Conservation (phyloP, 2,329 filamentous ascomycete genomes). For the Calonectria fujianensis region DNA sequence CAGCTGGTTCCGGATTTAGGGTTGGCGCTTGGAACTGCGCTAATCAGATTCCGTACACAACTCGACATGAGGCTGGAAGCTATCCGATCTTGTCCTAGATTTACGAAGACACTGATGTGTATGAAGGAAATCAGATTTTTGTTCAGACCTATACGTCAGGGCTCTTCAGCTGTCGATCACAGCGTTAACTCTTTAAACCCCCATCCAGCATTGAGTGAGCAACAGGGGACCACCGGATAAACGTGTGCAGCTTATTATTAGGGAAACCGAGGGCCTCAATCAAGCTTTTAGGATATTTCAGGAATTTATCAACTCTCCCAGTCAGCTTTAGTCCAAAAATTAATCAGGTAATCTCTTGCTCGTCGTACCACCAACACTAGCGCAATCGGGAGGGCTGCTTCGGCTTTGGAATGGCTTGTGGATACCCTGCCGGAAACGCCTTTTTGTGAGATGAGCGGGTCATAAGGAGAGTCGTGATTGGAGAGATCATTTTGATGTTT, state of each 20-base stretch:
- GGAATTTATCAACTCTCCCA: background rate
- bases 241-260: no score
- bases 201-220: background rate
- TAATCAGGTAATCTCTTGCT: background rate
- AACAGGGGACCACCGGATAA: no score
- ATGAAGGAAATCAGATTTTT: background rate
- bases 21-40: background rate
- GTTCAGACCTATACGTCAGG: background rate
- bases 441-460: background rate
- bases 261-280: no score
- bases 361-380: background rate
- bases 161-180: background rate
- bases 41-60: background rate
- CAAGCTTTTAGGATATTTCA: background rate
- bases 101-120: background rate
- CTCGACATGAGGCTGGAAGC: background rate
- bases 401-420: slow-evolving; percentile 4
- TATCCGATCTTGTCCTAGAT: background rate
- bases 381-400: background rate
- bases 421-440: background rate
- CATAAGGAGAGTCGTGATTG: background rate
- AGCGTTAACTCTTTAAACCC: background rate
- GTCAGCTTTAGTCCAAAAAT: background rate
- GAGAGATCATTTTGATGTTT: background rate
- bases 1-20: slow-evolving; percentile 2